Evolutionary conservation across 495 filamentous ascomycete species (phyloP).

Genomic region (Polyplosphaeria fusca): DNA sequence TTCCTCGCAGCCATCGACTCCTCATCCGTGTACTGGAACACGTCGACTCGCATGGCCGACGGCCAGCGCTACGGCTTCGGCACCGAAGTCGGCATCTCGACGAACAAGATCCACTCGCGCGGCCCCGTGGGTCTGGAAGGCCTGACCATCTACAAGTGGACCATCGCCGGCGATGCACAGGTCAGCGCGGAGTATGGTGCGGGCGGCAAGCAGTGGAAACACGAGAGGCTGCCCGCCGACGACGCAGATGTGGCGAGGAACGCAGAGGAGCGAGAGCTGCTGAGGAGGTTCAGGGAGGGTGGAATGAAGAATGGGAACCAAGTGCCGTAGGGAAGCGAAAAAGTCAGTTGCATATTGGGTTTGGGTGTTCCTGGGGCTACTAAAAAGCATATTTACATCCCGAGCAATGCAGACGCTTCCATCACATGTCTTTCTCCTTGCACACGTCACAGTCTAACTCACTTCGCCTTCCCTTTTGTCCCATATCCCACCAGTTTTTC

Average conservation of each 20-base stretch:
- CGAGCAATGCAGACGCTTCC: no score
- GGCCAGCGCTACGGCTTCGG: conserved; percentile 97
- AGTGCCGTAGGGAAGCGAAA: no score
- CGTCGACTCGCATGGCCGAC: conserved; percentile 89
- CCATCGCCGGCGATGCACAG: conserved; percentile 77
- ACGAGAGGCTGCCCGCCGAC: conserved; percentile 53
- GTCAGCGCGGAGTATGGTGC: conserved; percentile 69
- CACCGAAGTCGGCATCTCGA: conserved; percentile 96
- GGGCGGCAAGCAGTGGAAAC: conserved; percentile 66
- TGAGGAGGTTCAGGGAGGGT: conserved; percentile 30
- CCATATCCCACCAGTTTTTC: no score
- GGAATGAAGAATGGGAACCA: not conserved
- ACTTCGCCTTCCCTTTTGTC: no score
- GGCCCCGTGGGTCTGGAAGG: conserved; percentile 94
- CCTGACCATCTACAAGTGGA: conserved; percentile 94
- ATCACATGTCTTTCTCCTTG: no score
- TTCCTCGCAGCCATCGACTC: conserved; percentile 87
- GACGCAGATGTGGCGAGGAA: conserved; percentile 25
- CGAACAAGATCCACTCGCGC: conserved; percentile 94
- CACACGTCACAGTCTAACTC: no score
- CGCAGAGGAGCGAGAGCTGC: conserved; percentile 33
- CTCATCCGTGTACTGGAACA: conserved; percentile 95
- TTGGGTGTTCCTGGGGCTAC: no score
- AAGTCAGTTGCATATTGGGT: no score
- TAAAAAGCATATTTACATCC: no score